These are phyloP conservation scores for Magnaporthiopsis rhizophila DNA, from an alignment of 2,329 filamentous ascomycete species.

Conservation along the genomic window DNA sequence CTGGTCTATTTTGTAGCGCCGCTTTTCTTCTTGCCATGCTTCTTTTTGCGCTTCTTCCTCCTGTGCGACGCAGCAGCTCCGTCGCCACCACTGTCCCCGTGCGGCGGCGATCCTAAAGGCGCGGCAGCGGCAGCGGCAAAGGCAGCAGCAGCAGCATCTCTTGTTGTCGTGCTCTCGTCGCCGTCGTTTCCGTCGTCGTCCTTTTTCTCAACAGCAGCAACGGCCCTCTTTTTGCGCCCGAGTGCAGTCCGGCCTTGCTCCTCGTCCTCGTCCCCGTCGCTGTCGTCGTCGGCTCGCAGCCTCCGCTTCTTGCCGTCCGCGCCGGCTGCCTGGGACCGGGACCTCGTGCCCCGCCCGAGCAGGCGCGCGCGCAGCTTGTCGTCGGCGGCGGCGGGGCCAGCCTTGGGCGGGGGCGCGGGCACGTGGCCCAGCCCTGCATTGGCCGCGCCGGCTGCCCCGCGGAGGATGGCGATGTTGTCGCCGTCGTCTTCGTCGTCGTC, in stretches of 20 bases:
- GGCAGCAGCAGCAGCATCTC: not conserved
- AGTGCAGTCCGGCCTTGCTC: slow-evolving; percentile 20
- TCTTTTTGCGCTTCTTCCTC: slow-evolving; percentile 3
- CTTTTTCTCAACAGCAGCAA: not conserved
- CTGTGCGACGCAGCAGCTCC: not conserved
- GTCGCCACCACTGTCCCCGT: not conserved
- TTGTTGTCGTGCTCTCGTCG: not conserved
- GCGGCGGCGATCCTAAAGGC: too few species aligned
- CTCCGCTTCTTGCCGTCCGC: slow-evolving; percentile 9
- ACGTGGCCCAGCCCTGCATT: slow-evolving; percentile 36
- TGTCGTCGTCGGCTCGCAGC: slow-evolving; percentile 12
- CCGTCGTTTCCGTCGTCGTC: not conserved
- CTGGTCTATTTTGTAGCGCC: slow-evolving; percentile 7
- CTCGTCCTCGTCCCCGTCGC: slow-evolving; percentile 21
- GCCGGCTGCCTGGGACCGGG: slow-evolving; percentile 8
- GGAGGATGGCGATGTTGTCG: slow-evolving; percentile 4
- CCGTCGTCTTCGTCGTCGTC: slow-evolving; percentile 4
- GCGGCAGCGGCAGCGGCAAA: not conserved
- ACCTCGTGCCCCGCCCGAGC: slow-evolving; percentile 15
- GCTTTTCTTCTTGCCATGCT: not conserved
- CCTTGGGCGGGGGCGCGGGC: slow-evolving; percentile 17
- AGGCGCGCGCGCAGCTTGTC: slow-evolving; percentile 22
- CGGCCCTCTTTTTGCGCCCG: slow-evolving; percentile 13
- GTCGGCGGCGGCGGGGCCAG: slow-evolving; percentile 12
- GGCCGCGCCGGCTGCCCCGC: slow-evolving; percentile 9